A percentile compares a stretch with the other conserved stretches of the same genome.
Conservation (phyloP, 73 alveolate genomes). For the Paramecium caudatum region DNA sequence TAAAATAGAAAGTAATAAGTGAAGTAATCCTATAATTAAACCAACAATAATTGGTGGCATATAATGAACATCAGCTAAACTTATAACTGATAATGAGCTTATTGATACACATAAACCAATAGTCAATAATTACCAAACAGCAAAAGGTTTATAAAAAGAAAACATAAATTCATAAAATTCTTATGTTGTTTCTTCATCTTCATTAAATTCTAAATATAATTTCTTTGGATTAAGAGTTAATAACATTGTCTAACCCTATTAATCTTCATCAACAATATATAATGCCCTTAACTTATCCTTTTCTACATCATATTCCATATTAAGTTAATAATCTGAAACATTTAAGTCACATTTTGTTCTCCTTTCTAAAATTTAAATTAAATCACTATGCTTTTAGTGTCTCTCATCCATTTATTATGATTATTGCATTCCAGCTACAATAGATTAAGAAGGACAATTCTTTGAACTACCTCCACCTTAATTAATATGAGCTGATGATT, state of each 20-base stretch:
- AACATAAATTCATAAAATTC: conserved; percentile 23
- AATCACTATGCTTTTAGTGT: background rate
- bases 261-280: conserved; percentile 36
- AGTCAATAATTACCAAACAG: background rate
- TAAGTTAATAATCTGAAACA: conserved; percentile 19
- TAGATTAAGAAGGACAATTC: background rate
- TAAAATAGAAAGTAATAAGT: background rate
- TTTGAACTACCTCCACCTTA: conserved; percentile 34
- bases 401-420: conserved; percentile 32
- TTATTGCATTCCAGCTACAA: background rate
- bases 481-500: background rate
- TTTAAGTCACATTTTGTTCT: conserved; percentile 31
- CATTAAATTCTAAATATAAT: conserved; percentile 36
- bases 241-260: background rate
- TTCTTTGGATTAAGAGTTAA: conserved; percentile 45
- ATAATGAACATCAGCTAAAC: background rate
- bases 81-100: background rate
- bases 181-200: background rate
- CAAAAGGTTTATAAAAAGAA: background rate
- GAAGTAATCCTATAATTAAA: background rate
- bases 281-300: background rate
- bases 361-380: conserved; percentile 19
- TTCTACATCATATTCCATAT: conserved; percentile 29
- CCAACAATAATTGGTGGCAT: background rate
- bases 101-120: background rate